Evolutionary conservation across 768 basidiomycete genomes (phyloP).

Genomic region (Kwoniella pini): DNA sequence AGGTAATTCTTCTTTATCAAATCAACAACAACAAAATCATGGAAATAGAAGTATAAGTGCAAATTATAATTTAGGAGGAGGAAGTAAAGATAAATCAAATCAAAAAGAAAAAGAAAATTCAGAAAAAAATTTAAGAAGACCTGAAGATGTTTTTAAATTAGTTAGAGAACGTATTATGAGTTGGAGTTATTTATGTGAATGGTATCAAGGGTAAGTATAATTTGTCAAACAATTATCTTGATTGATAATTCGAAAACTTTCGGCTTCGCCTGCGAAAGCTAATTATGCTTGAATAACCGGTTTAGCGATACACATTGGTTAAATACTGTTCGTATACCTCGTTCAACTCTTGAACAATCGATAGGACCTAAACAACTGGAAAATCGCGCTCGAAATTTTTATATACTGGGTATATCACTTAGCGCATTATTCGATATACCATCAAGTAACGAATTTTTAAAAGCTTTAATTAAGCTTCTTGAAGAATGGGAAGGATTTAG

Average conservation of each 20-base stretch:
- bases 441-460: conserved; percentile 29
- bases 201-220: conserved; percentile 49
- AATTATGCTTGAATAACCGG: not conserved
- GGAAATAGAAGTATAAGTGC: conserved; percentile 16
- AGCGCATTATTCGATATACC: conserved; percentile 42
- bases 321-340: conserved; percentile 47
- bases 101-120: not conserved
- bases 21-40: not conserved
- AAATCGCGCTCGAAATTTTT: conserved; percentile 34
- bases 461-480: conserved; percentile 32
- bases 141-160: conserved; percentile 41
- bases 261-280: not conserved
- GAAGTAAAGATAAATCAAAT: not conserved
- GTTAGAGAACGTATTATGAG: conserved; percentile 40
- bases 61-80: conserved; percentile 1
- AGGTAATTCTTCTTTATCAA: not conserved
- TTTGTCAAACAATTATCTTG: not conserved
- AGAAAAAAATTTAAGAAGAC: conserved; percentile 14
- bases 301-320: conserved; percentile 49
- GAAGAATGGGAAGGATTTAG: conserved; percentile 51
- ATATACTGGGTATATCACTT: conserved; percentile 47
- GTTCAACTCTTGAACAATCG: conserved; percentile 28
- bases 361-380: conserved; percentile 40
- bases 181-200: conserved; percentile 49
- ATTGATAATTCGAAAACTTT: not conserved